Evolutionary conservation across 345 rosid genomes (phyloP), one percentile per base, ranked within the genome.

Genomic region (Xanthoceras sorbifolium): DNA sequence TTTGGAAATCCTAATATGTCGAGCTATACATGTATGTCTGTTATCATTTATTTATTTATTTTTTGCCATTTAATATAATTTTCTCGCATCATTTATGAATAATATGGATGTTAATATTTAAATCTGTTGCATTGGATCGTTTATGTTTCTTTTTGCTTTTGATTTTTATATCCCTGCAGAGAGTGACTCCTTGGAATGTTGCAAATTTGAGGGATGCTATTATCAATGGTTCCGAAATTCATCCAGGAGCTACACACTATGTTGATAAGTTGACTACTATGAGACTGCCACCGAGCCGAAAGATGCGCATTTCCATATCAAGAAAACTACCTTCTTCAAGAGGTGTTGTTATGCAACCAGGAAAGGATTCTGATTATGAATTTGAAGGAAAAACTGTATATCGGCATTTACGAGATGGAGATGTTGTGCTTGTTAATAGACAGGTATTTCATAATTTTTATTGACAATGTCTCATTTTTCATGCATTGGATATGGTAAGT

Each of bases 191-290:
- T 28, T 96, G 97, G 97, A 96, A 93, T 86, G 81, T 78, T 66
- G 75, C 72, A 31, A 90, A 86, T 82, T 81, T 96, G 90, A 89
- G 97, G 79, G 86, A 84, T 44, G 92, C 97, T 61, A 87, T 96
- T 57, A 80, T 93, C 77, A 96, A 96, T 85, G 99, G 99, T 5
- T 73, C 99, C 76, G 91, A 91, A 28, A 50, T 83, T 77, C 91
- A 93, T 82, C 99, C 98, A 15, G 99, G 99, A 78, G 99, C 99
- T 36, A 93, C 93, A 18, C 93, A 91, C 68, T 96, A 91, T 84
- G 67, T 90, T 77, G 99, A 96, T 88, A 92, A 85, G 83, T 61
- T 77, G 69, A 84, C 91, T 74, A 82, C 85, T 61, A 78, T 79
- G 70, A 89, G 46, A 74, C 82, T 96, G 76, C 93, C 97, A 29